Base-by-base conservation (phyloP, 345 rosid species). In the Corchorus olitorius region DNA sequence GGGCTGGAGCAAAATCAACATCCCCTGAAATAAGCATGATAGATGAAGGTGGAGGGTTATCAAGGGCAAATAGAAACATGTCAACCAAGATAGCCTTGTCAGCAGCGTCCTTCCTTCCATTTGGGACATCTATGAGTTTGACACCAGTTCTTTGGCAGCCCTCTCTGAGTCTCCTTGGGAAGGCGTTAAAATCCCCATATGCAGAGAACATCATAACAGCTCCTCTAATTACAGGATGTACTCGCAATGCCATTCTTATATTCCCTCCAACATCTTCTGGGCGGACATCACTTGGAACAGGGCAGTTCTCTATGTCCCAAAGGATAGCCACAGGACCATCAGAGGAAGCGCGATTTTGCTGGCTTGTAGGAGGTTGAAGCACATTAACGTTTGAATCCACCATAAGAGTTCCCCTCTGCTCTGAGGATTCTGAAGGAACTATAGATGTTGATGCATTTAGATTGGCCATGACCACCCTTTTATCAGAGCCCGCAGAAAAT, bases 91-190 rank as follows among this genome's bases (percentile, higher is more conserved):
- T 96, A 49, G 99, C 99, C 81, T 92, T 94, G 81, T 96, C 99
- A 58, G 99, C 91, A 46, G 98, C 99, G 75, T 94, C 99, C 85
- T 96, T 96, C 75, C 98, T 90, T 48, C 97, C 97, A 52, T 96
- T 96, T 4, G 98, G 99, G 75, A 96, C 99, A 83, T 96, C 99
- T 4, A 94, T 78, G 48, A 96, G 97, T 60, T 88, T 92, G 63
- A 96, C 98, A 43, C 99, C 99, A 0, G 99, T 96, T 86, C 95
- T 92, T 74, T 96, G 99, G 83, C 97, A 92, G 7, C 99, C 99
- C 85, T 96, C 99, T 80, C 99, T 87, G 16, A 96, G 91, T 0
- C 98, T 80, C 65, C 97, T 92, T 8, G 99, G 97, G 71, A 96
- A 96, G 34, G 91, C 85, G 80, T 94, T 96, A 83, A 94, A 96